Evolutionary conservation across 2,329 filamentous ascomycete species (phyloP), one percentile per base, ranked within the genome.

Genomic region (Colletotrichum viniferum): DNA sequence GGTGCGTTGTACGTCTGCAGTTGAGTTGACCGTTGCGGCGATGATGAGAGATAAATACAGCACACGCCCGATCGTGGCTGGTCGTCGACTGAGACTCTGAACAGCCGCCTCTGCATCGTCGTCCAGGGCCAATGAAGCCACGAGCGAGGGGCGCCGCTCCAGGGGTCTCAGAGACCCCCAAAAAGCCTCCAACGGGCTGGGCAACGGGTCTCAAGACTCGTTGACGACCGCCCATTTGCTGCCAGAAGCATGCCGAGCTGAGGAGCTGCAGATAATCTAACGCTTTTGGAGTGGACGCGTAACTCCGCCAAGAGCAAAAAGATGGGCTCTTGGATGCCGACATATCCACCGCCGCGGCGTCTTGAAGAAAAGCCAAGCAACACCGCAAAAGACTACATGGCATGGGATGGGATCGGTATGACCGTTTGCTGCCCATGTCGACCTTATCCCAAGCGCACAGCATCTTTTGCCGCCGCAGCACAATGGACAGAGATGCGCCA

Each of bases 281-380:
- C 76, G 67, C 70, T 77, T 77, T 77, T 65, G 60, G 76, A 74
- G 70, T 77, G 76, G 62, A 76, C 76, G 75, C 76, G 76, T 77
- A 77, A 65, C 13, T 52, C 43, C 63, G 76, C 76, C 76, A 77
- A 77, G 76, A 70, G 71, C 18, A 68, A 69, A 72, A 68, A 65
- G 62, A 58, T 34, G 69, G 73, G 36, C 56, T 64, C 36, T 21
- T 63, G 7, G 69, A 43, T 75, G 73, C 69, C 73, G 73, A 73
- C 58, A 63, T 73, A 75, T 64, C 73, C 69, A 74, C 69, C 60
- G 24, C 48, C 62, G 52, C 32, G 8, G 18, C 58, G 36, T 63
- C 63, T 66, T 28, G 18, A 34, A 28, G 13, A 28, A 34, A 32
- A 52, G 24, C 63, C 34, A 32, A 43, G 32, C 34, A 21, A 32